Conservation (phyloP, 768 basidiomycete genomes). For the Lactifluus pinguis region DNA sequence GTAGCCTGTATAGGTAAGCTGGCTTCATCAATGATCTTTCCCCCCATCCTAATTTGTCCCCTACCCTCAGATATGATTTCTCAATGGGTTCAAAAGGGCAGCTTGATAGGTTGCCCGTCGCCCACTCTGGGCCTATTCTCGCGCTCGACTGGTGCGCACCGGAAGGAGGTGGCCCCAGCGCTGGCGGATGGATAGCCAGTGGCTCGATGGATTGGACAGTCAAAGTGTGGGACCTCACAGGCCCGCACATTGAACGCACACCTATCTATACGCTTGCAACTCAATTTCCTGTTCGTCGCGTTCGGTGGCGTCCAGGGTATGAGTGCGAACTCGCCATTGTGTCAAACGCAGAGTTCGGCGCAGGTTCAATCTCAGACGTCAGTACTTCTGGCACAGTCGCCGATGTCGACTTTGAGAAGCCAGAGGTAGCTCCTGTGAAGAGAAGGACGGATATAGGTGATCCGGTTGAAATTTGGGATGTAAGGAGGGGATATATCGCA, state of each 20-base stretch:
- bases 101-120: constrained; percentile 62
- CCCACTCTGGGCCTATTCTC: constrained; percentile 64
- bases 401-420: constrained; percentile 10
- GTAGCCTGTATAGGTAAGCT: constrained; percentile 44
- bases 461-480: constrained; percentile 80
- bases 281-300: constrained; percentile 62
- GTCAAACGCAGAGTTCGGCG: constrained; percentile 50
- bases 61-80: constrained; percentile 56
- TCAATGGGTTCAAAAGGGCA: constrained; percentile 67
- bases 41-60: not conserved
- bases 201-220: constrained; percentile 73
- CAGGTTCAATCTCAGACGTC: constrained; percentile 25
- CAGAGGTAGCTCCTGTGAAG: constrained; percentile 4
- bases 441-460: constrained; percentile 34
- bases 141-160: constrained; percentile 60
- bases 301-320: constrained; percentile 69
- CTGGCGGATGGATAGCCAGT: constrained; percentile 65
- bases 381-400: not conserved
- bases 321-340: constrained; percentile 70
- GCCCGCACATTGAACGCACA: constrained; percentile 48
- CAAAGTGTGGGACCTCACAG: constrained; percentile 71
- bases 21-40: not conserved
- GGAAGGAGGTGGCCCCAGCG: constrained; percentile 19
- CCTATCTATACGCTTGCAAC: constrained; percentile 68
- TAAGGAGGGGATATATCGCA: constrained; percentile 67